phyloP scores from a whole-genome alignment of 2,329 filamentous ascomycete genomes.

The Fusarium temperatum region DNA sequence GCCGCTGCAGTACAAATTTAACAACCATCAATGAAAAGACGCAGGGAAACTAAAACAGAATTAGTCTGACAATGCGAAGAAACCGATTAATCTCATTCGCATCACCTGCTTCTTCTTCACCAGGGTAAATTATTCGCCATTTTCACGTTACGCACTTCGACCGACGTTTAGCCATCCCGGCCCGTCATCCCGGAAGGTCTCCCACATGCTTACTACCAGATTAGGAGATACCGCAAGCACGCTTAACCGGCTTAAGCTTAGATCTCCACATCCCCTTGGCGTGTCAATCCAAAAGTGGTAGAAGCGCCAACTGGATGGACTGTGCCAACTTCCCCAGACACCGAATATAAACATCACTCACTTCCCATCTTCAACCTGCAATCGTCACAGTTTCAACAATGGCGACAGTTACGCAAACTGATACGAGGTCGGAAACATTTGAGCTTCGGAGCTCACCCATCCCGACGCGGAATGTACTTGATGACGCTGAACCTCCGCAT shows the following conservation, averaged over 20 bases:
- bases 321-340: neutral
- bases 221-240: neutral
- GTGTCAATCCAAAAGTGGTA: neutral
- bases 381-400: neutral
- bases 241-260: neutral
- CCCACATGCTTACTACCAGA: neutral
- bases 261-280: no score
- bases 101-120: neutral
- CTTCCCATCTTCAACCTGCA: neutral
- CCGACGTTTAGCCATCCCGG: slow-evolving; percentile 21
- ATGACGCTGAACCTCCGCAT: neutral
- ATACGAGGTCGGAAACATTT: neutral
- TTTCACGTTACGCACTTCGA: no score
- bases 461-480: rapidly evolving
- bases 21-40: no score
- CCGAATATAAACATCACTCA: neutral
- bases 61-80: rapidly evolving
- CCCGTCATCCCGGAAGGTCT: neutral
- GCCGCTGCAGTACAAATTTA: no score
- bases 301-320: neutral
- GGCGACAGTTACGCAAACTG: slow-evolving; percentile 16
- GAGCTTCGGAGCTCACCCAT: neutral
- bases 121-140: neutral
- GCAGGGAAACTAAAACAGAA: rapidly evolving
- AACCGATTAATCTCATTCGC: neutral